phyloP scores from a whole-genome alignment of 1,139 yeast species.

The Geotrichum fermentans region DNA sequence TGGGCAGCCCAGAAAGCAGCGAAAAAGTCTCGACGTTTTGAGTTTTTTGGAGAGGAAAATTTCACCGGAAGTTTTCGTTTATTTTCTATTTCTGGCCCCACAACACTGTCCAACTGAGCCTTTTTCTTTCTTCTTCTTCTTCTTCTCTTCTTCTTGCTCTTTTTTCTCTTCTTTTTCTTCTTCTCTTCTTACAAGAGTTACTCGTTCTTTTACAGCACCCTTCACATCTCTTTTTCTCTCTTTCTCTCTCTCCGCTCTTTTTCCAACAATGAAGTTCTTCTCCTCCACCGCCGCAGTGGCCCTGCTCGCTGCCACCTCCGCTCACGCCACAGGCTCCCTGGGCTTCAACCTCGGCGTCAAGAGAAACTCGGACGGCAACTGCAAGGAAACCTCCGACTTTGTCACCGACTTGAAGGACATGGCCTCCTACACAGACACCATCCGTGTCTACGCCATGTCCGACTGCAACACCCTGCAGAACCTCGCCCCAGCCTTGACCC shows the following conservation, averaged over 20 bases:
- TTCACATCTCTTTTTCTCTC: neutral
- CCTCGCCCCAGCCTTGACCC: slow-evolving; percentile 82
- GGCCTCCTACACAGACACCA: slow-evolving; percentile 51
- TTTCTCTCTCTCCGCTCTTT: neutral
- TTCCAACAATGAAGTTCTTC: slow-evolving; percentile 16
- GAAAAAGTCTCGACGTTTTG: too few relatives aligned
- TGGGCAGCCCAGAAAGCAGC: too few relatives aligned
- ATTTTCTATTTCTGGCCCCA: too few relatives aligned
- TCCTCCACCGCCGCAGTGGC: slow-evolving; percentile 15
- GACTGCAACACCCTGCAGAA: slow-evolving; percentile 81
- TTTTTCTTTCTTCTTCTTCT: too few relatives aligned
- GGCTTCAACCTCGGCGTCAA: slow-evolving; percentile 83
- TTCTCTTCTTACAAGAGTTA: neutral
- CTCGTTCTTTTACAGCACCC: neutral
- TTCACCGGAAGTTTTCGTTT: too few relatives aligned
- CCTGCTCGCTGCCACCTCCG: slow-evolving; percentile 12
- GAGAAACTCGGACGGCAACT: slow-evolving; percentile 44
- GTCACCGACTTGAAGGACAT: slow-evolving; percentile 56
- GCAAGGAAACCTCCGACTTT: slow-evolving; percentile 62
- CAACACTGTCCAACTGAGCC: neutral
- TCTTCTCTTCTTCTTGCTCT: neutral
- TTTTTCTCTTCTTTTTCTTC: neutral
- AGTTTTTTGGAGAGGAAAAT: too few relatives aligned
- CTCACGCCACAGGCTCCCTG: slow-evolving; percentile 27
- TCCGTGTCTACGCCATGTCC: slow-evolving; percentile 80